These are phyloP conservation scores for Pseudopithomyces chartarum DNA, from an alignment of 2,329 filamentous ascomycete species.

Conservation along the genomic window DNA sequence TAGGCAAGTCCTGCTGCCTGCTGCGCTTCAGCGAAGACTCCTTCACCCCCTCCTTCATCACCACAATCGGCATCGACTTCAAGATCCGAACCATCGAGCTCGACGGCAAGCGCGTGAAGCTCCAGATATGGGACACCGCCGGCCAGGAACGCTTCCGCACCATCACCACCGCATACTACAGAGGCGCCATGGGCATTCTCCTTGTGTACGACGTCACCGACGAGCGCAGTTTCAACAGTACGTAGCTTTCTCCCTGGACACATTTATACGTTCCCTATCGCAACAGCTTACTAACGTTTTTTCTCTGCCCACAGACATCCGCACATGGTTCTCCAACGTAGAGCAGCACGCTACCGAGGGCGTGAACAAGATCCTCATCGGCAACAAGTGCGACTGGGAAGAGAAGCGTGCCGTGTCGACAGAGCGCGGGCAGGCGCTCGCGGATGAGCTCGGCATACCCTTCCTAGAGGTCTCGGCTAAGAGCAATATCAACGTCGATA, in stretches of 20 bases:
- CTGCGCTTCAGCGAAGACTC: conserved; percentile 97
- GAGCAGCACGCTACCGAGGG: conserved; percentile 98
- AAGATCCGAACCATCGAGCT: conserved; percentile 99
- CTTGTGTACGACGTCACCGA: conserved; percentile 99
- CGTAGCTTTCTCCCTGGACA: conserved; percentile 46
- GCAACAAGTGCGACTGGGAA: conserved; percentile 99
- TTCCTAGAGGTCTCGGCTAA: conserved; percentile 99
- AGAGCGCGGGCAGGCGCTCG: conserved; percentile 89
- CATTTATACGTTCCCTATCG: no score
- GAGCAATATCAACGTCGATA: conserved; percentile 99
- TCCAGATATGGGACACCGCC: conserved; percentile 99
- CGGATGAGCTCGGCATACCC: conserved; percentile 93
- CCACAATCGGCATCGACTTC: conserved; percentile 99
- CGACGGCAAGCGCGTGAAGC: conserved; percentile 97
- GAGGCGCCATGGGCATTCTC: conserved; percentile 97
- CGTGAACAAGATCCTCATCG: conserved; percentile 99
- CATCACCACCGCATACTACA: conserved; percentile 98
- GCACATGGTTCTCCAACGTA: conserved; percentile 99
- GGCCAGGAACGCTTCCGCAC: conserved; percentile 98
- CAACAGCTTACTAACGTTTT: no score
- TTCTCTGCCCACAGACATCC: conserved; percentile 85
- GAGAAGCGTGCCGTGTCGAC: conserved; percentile 95
- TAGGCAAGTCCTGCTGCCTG: conserved; percentile 96
- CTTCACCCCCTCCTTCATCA: conserved; percentile 97
- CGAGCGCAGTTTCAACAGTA: conserved; percentile 93